These are phyloP conservation scores for Diutina pseudorugosa DNA, from an alignment of 1,139 yeast genomes.

Conservation along the genomic window DNA sequence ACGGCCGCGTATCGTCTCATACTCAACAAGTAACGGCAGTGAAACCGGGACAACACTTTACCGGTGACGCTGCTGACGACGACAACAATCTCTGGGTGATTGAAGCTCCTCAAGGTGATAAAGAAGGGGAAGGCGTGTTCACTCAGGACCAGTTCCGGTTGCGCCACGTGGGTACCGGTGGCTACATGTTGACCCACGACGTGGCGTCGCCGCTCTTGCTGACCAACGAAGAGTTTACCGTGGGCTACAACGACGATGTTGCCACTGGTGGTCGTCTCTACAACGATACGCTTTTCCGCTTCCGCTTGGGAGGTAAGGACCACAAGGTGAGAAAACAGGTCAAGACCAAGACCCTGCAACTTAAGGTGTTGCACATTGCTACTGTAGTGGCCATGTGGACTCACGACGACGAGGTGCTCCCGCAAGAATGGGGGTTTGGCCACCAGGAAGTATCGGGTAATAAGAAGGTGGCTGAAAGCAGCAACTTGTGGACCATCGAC, in stretches of 20 bases:
- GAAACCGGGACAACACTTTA: conserved; percentile 13
- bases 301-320: conserved; percentile 45
- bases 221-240: conserved; percentile 85
- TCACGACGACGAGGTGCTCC: conserved; percentile 52
- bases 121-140: conserved; percentile 17
- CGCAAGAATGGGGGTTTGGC: conserved; percentile 90
- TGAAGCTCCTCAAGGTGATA: conserved; percentile 19
- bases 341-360: conserved; percentile 56
- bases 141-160: conserved; percentile 68
- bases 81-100: conserved; percentile 79
- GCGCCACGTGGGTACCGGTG: conserved; percentile 71
- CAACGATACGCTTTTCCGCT: conserved; percentile 69
- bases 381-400: conserved; percentile 96
- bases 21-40: conserved; percentile 91
- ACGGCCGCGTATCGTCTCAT: conserved; percentile 90
- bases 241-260: conserved; percentile 50
- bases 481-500: conserved; percentile 70
- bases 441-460: conserved; percentile 95
- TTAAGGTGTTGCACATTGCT: conserved; percentile 69
- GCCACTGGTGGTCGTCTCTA: conserved; percentile 26
- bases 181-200: conserved; percentile 79
- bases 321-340: conserved; percentile 36
- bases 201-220: conserved; percentile 93
- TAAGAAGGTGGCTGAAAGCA: conserved; percentile 57
- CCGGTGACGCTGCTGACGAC: conserved; percentile 27